Evolutionary conservation across 2,329 filamentous ascomycete species (phyloP).

Genomic region (Venturia oleaginea): DNA sequence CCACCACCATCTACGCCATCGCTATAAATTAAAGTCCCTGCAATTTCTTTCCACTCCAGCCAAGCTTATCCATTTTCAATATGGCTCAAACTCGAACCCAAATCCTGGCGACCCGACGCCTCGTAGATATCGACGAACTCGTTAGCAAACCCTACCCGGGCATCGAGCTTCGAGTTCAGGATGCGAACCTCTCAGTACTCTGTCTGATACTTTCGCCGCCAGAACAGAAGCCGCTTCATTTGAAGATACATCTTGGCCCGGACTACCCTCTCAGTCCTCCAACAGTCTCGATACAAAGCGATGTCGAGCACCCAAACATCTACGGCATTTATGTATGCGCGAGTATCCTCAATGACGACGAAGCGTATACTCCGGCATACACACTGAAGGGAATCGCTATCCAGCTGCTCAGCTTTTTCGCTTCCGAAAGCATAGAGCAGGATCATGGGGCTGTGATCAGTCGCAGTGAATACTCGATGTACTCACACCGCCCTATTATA

Average conservation of each 20-base stretch:
- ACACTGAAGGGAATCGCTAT: constrained; percentile 43
- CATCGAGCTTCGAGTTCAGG: constrained; percentile 32
- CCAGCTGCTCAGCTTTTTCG: constrained; percentile 45
- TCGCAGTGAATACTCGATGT: constrained; percentile 21
- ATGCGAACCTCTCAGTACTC: constrained; percentile 27
- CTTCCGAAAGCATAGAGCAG: constrained; percentile 39
- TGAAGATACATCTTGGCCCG: constrained; percentile 30
- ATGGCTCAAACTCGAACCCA: background rate
- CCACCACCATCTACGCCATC: background rate
- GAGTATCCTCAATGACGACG: constrained; percentile 34
- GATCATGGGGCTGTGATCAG: constrained; percentile 20
- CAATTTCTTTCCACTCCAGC: background rate
- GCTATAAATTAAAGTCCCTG: background rate
- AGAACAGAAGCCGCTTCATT: constrained; percentile 32
- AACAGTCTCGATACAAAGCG: constrained; percentile 32
- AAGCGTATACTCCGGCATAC: constrained; percentile 42
- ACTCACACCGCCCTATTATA: constrained; percentile 12
- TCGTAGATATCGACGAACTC: constrained; percentile 40
- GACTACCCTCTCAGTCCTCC: constrained; percentile 36
- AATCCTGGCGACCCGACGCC: background rate
- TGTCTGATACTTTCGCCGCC: constrained; percentile 39
- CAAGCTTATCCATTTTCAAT: background rate
- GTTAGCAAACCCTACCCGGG: constrained; percentile 39
- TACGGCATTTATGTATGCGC: constrained; percentile 38
- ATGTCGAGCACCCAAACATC: constrained; percentile 39